Conservation (phyloP, 1,284 basidiomycete genomes). For the Naganishia sp. region DNA sequence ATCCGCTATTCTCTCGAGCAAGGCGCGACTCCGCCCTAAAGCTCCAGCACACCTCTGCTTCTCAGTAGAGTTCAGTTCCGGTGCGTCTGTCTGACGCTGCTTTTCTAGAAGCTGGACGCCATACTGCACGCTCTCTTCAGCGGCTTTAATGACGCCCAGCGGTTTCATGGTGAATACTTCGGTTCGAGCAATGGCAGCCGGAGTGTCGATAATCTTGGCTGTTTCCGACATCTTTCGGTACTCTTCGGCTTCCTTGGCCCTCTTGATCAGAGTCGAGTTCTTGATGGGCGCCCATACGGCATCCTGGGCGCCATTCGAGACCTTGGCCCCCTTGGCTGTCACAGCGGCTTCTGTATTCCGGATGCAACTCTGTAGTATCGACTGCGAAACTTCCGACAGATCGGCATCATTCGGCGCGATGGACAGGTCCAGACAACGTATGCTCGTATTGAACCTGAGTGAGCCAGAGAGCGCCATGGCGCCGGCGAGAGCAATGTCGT, state of each 20-base stretch:
- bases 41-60: constrained; percentile 51
- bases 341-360: constrained; percentile 72
- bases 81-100: constrained; percentile 12
- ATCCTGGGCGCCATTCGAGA: constrained; percentile 40
- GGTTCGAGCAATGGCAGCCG: constrained; percentile 49
- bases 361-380: constrained; percentile 67
- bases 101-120: constrained; percentile 43
- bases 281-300: constrained; percentile 57
- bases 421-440: constrained; percentile 90
- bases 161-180: constrained; percentile 56
- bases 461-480: constrained; percentile 88
- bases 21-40: constrained; percentile 58
- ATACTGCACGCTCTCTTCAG: constrained; percentile 56
- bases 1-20: constrained; percentile 63
- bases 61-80: constrained; percentile 42
- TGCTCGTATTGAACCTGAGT: constrained; percentile 73
- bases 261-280: constrained; percentile 54
- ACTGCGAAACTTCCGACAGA: constrained; percentile 64
- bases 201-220: constrained; percentile 42
- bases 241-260: constrained; percentile 53
- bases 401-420: constrained; percentile 86
- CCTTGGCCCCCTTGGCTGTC: constrained; percentile 46
- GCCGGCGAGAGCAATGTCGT: constrained; percentile 81
- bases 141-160: constrained; percentile 61
- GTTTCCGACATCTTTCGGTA: constrained; percentile 46